These are phyloP conservation scores for Lindgomyces ingoldianus DNA, from an alignment of 495 filamentous ascomycete species.

Conservation along the genomic window DNA sequence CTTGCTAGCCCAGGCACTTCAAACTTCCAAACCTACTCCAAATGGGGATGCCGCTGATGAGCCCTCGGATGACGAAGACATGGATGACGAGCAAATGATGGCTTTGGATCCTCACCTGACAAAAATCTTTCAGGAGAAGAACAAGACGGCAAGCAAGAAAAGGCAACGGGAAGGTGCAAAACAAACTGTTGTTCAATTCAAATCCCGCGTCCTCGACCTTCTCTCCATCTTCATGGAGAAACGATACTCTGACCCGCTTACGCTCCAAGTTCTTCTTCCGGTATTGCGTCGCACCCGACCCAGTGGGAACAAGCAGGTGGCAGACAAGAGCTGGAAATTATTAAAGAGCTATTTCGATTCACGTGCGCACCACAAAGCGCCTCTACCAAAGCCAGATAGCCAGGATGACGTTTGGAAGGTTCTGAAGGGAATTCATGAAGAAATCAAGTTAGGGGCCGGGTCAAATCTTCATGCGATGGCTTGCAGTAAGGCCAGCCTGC, in stretches of 20 bases:
- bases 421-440: conserved; percentile 67
- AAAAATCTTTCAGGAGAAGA: conserved; percentile 78
- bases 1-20: conserved; percentile 33
- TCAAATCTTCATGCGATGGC: conserved; percentile 57
- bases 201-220: conserved; percentile 86
- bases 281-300: conserved; percentile 59
- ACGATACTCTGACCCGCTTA: conserved; percentile 64
- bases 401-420: conserved; percentile 51
- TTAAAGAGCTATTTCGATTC: conserved; percentile 70
- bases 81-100: conserved; percentile 93
- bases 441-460: conserved; percentile 63
- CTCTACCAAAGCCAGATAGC: conserved; percentile 43
- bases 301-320: conserved; percentile 69
- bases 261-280: conserved; percentile 69
- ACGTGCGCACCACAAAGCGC: conserved; percentile 60
- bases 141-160: conserved; percentile 61
- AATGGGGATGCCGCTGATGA: conserved; percentile 35
- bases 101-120: conserved; percentile 77
- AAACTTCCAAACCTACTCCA: conserved; percentile 25
- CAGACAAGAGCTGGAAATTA: conserved; percentile 68
- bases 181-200: conserved; percentile 91
- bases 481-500: conserved; percentile 64
- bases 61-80: conserved; percentile 56
- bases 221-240: conserved; percentile 84
- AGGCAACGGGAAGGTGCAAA: conserved; percentile 82